Conservation (phyloP, 352 stramenopile genomes). For the Globisporangium recalcitrans region DNA sequence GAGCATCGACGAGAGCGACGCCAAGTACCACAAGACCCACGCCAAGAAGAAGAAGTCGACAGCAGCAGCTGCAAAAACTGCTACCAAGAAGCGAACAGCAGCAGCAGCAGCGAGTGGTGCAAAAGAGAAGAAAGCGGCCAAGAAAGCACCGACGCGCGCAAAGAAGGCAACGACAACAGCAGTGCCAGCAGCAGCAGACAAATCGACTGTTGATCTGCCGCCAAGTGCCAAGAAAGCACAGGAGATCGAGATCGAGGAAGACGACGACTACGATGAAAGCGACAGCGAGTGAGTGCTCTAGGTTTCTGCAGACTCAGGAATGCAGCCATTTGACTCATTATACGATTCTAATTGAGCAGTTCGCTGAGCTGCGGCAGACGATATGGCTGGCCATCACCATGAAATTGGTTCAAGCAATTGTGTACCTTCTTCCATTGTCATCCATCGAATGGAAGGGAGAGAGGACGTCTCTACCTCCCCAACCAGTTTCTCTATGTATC, state of each 20-base stretch:
- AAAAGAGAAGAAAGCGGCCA: background rate
- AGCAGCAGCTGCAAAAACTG: background rate
- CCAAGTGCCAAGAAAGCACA: background rate
- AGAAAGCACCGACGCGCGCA: background rate
- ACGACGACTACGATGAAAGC: constrained; percentile 74
- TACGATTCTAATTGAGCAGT: background rate
- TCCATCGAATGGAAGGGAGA: background rate
- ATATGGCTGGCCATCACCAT: background rate
- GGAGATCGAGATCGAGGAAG: constrained; percentile 43
- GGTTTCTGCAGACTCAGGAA: background rate
- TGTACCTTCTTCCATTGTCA: background rate
- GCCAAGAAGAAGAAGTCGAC: constrained; percentile 16
- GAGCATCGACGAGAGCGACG: constrained; percentile 53
- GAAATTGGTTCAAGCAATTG: background rate
- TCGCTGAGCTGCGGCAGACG: no score
- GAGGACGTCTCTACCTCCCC: background rate
- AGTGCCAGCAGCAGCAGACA: background rate
- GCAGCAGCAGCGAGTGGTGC: constrained; percentile 6
- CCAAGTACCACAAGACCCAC: constrained; percentile 46
- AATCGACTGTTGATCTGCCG: background rate
- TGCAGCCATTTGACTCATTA: background rate
- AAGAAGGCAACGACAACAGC: constrained; percentile 12
- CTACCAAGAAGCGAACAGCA: constrained; percentile 1
- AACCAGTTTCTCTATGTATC: constrained; percentile 6
- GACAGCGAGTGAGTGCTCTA: constrained; percentile 59